These are phyloP conservation scores for Vararia minispora DNA, from an alignment of 768 basidiomycete species.

Conservation along the genomic window DNA sequence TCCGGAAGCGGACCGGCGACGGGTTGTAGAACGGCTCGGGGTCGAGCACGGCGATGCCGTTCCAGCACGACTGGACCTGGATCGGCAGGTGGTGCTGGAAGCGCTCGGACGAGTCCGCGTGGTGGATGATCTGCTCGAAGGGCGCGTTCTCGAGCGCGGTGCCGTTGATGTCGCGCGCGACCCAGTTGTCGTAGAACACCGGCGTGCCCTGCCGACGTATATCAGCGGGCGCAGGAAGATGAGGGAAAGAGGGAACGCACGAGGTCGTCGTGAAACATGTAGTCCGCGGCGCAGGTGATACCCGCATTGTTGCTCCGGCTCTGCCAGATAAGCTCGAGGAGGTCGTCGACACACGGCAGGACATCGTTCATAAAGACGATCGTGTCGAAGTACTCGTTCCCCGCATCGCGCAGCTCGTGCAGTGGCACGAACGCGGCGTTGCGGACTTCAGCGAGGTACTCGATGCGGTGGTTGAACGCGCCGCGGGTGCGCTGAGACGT, in stretches of 20 bases:
- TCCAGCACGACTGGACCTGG: slow-evolving; percentile 98
- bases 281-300: slow-evolving; percentile 96
- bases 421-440: slow-evolving; percentile 95
- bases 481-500: slow-evolving; percentile 89
- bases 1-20: slow-evolving; percentile 88
- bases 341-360: slow-evolving; percentile 93
- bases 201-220: slow-evolving; percentile 45
- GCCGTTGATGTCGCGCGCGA: slow-evolving; percentile 96
- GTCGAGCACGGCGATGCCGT: slow-evolving; percentile 91
- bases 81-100: slow-evolving; percentile 91
- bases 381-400: slow-evolving; percentile 91
- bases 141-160: slow-evolving; percentile 97
- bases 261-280: slow-evolving; percentile 98
- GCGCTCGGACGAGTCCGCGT: slow-evolving; percentile 58
- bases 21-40: slow-evolving; percentile 91
- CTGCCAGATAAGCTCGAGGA: slow-evolving; percentile 97
- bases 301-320: slow-evolving; percentile 88
- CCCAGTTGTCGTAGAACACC: slow-evolving; percentile 99
- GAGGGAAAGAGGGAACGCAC: slow-evolving; percentile 27
- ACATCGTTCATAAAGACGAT: slow-evolving; percentile 99
- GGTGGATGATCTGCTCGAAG: slow-evolving; percentile 90
- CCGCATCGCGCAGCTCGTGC: slow-evolving; percentile 83
- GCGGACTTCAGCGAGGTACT: slow-evolving; percentile 99
- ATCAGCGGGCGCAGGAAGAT: not conserved
- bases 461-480: slow-evolving; percentile 97